These are phyloP conservation scores for Coemansia sp. DNA, from an alignment of 192 early-diverging fungal species.

Conservation along the genomic window DNA sequence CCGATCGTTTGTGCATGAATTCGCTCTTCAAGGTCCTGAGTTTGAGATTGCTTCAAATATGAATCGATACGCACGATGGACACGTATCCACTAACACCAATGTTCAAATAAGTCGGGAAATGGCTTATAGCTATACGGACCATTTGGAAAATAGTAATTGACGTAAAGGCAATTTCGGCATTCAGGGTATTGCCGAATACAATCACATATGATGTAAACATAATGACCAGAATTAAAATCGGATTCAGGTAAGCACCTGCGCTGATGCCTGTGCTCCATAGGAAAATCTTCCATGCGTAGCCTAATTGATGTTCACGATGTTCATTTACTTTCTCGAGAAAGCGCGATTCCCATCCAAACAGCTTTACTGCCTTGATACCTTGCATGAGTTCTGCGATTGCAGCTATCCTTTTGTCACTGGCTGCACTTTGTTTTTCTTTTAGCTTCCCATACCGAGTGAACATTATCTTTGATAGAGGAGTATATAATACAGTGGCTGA, in stretches of 20 bases:
- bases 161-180: constrained; percentile 65
- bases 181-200: constrained; percentile 56
- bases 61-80: constrained; percentile 11
- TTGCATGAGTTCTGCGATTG: constrained; percentile 77
- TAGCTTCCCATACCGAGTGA: constrained; percentile 49
- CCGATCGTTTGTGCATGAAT: not conserved
- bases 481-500: constrained; percentile 64
- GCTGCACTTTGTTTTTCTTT: not conserved
- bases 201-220: constrained; percentile 60
- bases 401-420: constrained; percentile 69
- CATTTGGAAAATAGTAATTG: constrained; percentile 63
- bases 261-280: constrained; percentile 53
- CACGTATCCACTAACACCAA: constrained; percentile 42
- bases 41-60: constrained; percentile 8
- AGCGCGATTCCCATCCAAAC: constrained; percentile 73
- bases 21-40: constrained; percentile 11
- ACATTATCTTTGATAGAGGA: constrained; percentile 61
- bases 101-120: constrained; percentile 58
- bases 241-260: constrained; percentile 14
- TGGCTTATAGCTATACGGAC: constrained; percentile 61
- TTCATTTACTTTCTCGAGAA: constrained; percentile 64
- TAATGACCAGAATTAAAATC: constrained; percentile 55
- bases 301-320: constrained; percentile 61
- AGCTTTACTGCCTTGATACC: constrained; percentile 90
- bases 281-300: constrained; percentile 44